Evolutionary conservation across 2,329 filamentous ascomycete species (phyloP).

Genomic region (Ceratocystis cubensis): DNA sequence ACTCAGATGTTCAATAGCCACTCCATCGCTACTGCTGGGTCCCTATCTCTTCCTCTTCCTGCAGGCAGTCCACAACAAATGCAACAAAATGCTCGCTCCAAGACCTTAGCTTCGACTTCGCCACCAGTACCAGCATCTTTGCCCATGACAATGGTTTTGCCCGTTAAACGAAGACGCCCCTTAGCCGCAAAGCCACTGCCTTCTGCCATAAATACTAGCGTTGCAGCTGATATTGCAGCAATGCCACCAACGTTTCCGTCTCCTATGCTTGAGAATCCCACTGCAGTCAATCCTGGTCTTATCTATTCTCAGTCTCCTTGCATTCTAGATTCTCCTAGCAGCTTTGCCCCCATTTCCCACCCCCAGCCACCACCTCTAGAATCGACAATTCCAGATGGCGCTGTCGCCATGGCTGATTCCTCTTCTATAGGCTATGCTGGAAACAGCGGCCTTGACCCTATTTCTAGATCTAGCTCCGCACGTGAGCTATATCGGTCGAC

Average conservation of each 20-base stretch:
- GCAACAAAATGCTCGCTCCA: constrained; percentile 21
- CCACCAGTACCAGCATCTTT: constrained; percentile 20
- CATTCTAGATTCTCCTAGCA: constrained; percentile 29
- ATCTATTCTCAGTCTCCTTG: constrained; percentile 42
- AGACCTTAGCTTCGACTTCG: background rate
- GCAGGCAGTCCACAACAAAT: constrained; percentile 19
- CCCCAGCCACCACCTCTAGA: background rate
- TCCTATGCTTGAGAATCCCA: constrained; percentile 22
- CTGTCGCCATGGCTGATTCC: constrained; percentile 12
- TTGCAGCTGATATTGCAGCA: constrained; percentile 22
- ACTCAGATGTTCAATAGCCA: constrained; percentile 20
- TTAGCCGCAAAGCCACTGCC: constrained; percentile 18
- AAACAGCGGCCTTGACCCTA: too few relatives aligned
- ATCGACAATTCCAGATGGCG: background rate
- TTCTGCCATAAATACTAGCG: background rate
- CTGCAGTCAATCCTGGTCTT: constrained; percentile 47
- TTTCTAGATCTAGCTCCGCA: background rate
- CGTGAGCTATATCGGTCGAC: constrained; percentile 32
- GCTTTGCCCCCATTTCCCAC: background rate
- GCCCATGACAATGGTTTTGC: constrained; percentile 9
- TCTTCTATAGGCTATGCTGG: constrained; percentile 11
- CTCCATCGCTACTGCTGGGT: constrained; percentile 11
- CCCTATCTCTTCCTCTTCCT: constrained; percentile 16
- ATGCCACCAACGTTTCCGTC: constrained; percentile 34
- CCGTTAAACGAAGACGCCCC: background rate